phyloP scores from a whole-genome alignment of 2,329 filamentous ascomycete genomes.

The Pleomassaria siparia region DNA sequence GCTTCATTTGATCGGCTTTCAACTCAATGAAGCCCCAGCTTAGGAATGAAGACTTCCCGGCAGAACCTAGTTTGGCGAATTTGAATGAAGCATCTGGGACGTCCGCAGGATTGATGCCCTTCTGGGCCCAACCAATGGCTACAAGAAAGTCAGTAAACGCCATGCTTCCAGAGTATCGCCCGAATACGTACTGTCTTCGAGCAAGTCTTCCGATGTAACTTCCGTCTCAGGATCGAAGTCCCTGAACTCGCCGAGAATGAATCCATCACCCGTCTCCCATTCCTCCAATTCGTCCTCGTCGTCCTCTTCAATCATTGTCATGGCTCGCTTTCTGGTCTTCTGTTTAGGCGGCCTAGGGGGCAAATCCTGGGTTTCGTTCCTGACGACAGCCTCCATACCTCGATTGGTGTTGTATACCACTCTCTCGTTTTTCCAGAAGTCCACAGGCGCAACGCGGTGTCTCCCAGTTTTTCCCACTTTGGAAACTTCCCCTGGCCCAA shows the following conservation, averaged over 20 bases:
- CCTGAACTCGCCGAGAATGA: slow-evolving; percentile 64
- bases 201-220: slow-evolving; percentile 55
- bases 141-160: slow-evolving; percentile 19
- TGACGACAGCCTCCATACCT: slow-evolving; percentile 75
- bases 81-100: slow-evolving; percentile 71
- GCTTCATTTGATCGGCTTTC: slow-evolving; percentile 79
- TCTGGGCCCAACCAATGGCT: slow-evolving; percentile 63
- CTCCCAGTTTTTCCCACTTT: slow-evolving; percentile 66
- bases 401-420: slow-evolving; percentile 69
- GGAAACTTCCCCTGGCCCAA: slow-evolving; percentile 32
- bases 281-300: slow-evolving; percentile 62
- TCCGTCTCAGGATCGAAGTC: slow-evolving; percentile 65
- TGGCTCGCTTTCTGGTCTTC: slow-evolving; percentile 31
- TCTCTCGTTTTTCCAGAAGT: slow-evolving; percentile 85
- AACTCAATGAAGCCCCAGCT: slow-evolving; percentile 89
- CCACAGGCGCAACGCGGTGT: slow-evolving; percentile 73
- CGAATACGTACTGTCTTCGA: slow-evolving; percentile 43
- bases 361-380: slow-evolving; percentile 63
- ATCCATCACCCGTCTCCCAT: slow-evolving; percentile 71
- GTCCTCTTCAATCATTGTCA: slow-evolving; percentile 51
- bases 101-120: slow-evolving; percentile 59
- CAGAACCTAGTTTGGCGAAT: slow-evolving; percentile 78
- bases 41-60: slow-evolving; percentile 72
- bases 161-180: background rate
- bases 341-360: slow-evolving; percentile 34